Evolutionary conservation across 1,284 basidiomycete species (phyloP), one percentile per base, ranked within the genome.

Genomic region (Marasmius tenuissimus): DNA sequence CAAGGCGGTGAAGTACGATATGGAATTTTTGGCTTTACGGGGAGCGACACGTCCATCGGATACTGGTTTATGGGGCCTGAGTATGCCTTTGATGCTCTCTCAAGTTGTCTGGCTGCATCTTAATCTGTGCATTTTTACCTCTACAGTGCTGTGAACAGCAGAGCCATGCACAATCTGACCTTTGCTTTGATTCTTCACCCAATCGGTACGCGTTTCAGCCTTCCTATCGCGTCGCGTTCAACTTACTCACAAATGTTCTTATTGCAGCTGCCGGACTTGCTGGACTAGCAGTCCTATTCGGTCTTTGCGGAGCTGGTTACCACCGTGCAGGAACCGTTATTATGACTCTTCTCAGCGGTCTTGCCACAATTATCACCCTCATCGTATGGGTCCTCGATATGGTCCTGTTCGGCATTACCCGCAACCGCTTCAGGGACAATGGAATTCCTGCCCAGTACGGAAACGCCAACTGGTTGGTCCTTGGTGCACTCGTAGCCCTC

Each of bases 21-120:
- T 67, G 93, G 93, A 69, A 85, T 91, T 33, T 93, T 93, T 71
- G 92, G 92, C 2, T 86, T 80, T 72, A 88, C 87, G 16, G 90
- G 87, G n/a, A 84, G 82, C 18, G 60, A 69, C 49, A 69, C 72
- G 9, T 65, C 77, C 64, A 73, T 91, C 60, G 89, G 89, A 37
- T 91, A 88, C 70, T 64, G 72, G 57, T 87, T 92, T 67, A 60
- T 61, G 10, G 61, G 58, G 16, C 58, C 59, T 35, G 59, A 60
- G 59, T 60, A 39, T 37, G 48, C 54, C 16, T 58, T 42, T 10
- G 14, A 33, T 1, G 11, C 16, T 18, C 61, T 62, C 38, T 56
- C 9, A 59, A 37, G 18, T 54, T 42, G 18, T 34, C 27, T 22
- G 50, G 47, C 52, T 11, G 45, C 49, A 22, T 51, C 3, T 49